These are phyloP conservation scores for Omphalea diandra DNA, from an alignment of 441 rosid genomes.

Conservation along the genomic window DNA sequence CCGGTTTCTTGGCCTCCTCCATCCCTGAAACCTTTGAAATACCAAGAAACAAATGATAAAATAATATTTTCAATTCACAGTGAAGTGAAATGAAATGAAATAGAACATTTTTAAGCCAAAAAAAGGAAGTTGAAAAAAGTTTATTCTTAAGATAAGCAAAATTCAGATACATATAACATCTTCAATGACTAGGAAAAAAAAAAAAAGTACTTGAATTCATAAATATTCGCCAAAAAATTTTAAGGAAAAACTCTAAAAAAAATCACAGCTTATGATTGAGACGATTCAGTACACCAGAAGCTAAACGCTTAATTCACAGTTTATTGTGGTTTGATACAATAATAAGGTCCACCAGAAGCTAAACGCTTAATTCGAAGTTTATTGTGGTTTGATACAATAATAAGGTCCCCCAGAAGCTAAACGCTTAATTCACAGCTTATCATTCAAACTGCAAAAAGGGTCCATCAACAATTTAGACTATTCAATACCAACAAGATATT, in stretches of 20 bases:
- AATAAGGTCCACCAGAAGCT: conserved; percentile 3
- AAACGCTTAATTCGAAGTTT: background rate
- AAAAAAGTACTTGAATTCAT: background rate
- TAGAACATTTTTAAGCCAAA: conserved; percentile 3
- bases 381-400: too few species aligned
- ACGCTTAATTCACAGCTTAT: background rate
- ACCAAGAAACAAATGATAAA: background rate
- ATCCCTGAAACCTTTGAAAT: conserved; percentile 39
- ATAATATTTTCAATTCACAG: background rate
- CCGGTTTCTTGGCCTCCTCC: conserved; percentile 53
- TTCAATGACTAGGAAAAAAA: background rate
- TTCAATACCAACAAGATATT: conserved; percentile 3
- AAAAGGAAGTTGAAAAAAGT: background rate
- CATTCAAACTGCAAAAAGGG: background rate
- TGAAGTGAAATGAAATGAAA: background rate
- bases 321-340: too few species aligned
- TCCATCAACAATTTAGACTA: conserved; percentile 9
- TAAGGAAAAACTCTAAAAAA: background rate
- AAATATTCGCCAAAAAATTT: background rate
- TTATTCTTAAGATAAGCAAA: conserved; percentile 9
- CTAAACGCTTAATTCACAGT: background rate
- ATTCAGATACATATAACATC: background rate
- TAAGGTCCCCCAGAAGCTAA: conserved; percentile 5
- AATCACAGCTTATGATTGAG: background rate
- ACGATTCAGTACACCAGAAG: conserved; percentile 5